phyloP scores from a whole-genome alignment of 768 basidiomycete genomes.

The Trametes villosa region DNA sequence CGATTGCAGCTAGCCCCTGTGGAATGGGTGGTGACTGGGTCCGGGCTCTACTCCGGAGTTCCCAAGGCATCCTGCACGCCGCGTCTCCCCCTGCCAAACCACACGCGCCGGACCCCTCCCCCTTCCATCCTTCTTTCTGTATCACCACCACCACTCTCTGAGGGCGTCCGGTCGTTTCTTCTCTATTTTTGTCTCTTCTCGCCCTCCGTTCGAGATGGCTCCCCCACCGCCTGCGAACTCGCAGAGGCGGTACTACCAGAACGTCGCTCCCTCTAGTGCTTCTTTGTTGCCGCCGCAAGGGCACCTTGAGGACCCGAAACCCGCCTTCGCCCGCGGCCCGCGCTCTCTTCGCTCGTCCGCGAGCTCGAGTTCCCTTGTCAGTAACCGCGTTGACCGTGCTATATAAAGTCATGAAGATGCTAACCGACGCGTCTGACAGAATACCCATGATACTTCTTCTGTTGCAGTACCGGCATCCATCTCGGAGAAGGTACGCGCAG shows the following conservation, averaged over 20 bases:
- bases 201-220: slow-evolving; percentile 6
- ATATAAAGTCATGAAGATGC: background rate
- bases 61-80: slow-evolving; percentile 4
- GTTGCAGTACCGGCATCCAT: slow-evolving; percentile 29
- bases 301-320: slow-evolving; percentile 21
- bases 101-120: background rate
- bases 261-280: slow-evolving; percentile 21
- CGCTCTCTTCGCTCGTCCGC: slow-evolving; percentile 40
- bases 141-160: slow-evolving; percentile 37
- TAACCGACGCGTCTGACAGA: background rate
- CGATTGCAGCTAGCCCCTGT: background rate
- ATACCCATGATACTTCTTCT: slow-evolving; percentile 25
- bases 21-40: background rate
- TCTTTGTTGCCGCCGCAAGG: slow-evolving; percentile 19
- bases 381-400: slow-evolving; percentile 20
- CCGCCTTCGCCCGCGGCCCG: slow-evolving; percentile 20
- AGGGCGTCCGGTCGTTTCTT: slow-evolving; percentile 45
- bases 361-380: slow-evolving; percentile 50
- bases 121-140: slow-evolving; percentile 3
- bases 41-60: slow-evolving; percentile 8
- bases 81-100: background rate
- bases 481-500: slow-evolving; percentile 34
- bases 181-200: background rate
- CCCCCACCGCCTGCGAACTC: slow-evolving; percentile 7
- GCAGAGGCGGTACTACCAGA: slow-evolving; percentile 24